Percentiles rank a stretch among this genome's conserved stretches.
phyloP scores from a whole-genome alignment of 73 alveolate species.

The Paramecium bursaria region DNA sequence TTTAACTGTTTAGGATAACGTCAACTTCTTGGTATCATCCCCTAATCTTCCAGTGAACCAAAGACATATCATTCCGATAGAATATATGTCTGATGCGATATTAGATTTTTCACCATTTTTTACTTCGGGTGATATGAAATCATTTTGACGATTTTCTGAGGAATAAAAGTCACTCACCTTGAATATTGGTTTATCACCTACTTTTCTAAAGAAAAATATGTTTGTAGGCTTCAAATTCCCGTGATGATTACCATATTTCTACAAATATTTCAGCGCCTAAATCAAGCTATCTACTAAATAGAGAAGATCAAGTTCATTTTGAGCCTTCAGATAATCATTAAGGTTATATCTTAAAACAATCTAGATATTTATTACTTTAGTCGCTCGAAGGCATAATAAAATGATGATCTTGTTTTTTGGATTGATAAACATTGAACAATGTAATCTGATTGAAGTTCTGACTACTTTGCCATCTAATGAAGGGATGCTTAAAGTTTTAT shows the following conservation, averaged over 20 bases:
- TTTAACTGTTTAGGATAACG: too few relatives aligned
- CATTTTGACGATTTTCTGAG: neutral
- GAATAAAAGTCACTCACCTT: neutral
- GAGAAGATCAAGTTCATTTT: neutral
- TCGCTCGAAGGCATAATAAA: neutral
- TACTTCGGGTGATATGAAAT: neutral
- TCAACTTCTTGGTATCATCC: neutral
- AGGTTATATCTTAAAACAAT: too few relatives aligned
- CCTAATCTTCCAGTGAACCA: neutral
- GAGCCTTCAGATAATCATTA: neutral
- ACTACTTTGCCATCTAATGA: too few relatives aligned
- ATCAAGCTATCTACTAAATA: neutral
- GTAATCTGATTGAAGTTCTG: neutral
- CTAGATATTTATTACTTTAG: too few relatives aligned
- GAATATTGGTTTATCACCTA: neutral
- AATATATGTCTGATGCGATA: neutral
- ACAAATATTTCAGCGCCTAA: neutral
- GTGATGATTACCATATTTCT: neutral
- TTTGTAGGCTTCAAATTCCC: neutral
- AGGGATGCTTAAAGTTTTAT: too few relatives aligned
- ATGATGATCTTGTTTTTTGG: neutral
- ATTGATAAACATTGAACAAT: neutral
- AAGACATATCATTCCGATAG: neutral
- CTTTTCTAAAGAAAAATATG: neutral
- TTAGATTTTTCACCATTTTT: neutral